Evolutionary conservation across 2,329 filamentous ascomycete species (phyloP).

Genomic region (Rutstroemia sp.): DNA sequence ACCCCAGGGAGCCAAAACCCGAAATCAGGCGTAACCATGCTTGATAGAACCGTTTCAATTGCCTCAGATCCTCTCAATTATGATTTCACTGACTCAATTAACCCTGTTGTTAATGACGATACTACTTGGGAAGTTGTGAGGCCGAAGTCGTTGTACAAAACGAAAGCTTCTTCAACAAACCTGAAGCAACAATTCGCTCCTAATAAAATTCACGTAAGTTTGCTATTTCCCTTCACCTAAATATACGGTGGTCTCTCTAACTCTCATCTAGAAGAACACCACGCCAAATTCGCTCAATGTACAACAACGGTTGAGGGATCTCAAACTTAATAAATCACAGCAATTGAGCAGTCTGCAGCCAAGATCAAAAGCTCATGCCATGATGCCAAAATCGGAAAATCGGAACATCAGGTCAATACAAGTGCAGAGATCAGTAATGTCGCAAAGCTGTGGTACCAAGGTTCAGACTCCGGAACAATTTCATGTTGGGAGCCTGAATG

Average conservation of each 20-base stretch:
- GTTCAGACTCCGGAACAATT: not conserved
- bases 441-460: not conserved
- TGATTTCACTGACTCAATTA: not conserved
- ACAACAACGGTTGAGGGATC: not conserved
- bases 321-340: not conserved
- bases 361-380: not conserved
- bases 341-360: not conserved
- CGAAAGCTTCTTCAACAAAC: not conserved
- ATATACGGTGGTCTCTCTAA: not conserved
- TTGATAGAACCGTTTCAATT: not conserved
- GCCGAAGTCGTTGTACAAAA: not conserved
- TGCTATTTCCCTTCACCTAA: not conserved
- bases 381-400: not conserved
- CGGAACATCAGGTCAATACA: not conserved
- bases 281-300: not conserved
- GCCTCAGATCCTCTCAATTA: constrained; percentile 4
- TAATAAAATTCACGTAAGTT: not conserved
- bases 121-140: constrained; percentile 1
- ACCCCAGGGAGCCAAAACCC: no score
- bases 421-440: not conserved
- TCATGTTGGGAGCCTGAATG: not conserved
- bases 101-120: not conserved
- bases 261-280: no score
- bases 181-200: not conserved
- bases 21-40: no score